Conservation (phyloP, 2,329 filamentous ascomycete genomes). For the Stromatinia cepivora region DNA sequence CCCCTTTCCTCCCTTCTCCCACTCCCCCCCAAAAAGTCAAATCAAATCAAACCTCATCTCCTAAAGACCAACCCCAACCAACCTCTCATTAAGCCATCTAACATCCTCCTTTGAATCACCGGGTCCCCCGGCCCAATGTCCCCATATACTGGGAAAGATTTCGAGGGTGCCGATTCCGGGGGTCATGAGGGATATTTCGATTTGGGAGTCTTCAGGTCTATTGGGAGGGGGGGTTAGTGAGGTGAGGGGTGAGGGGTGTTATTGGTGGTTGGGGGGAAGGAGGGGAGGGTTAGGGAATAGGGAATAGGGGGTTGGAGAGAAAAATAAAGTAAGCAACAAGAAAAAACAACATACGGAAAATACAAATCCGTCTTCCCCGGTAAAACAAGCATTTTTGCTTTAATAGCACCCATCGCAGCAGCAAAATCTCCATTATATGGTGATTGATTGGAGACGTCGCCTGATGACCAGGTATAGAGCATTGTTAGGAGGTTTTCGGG, state of each 20-base stretch:
- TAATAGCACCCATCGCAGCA: conserved; percentile 66
- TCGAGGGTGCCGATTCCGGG: conserved; percentile 56
- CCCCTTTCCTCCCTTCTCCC: no score
- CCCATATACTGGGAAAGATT: conserved; percentile 63
- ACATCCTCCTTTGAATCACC: conserved; percentile 70
- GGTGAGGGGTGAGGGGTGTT: background rate
- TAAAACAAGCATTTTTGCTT: conserved; percentile 69
- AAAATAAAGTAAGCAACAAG: conserved; percentile 35
- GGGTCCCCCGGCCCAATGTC: conserved; percentile 67
- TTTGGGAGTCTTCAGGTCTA: conserved; percentile 73
- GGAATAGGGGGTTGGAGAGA: background rate
- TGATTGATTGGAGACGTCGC: conserved; percentile 66
- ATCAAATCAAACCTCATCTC: no score
- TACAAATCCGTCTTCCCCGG: conserved; percentile 76
- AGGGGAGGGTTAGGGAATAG: background rate
- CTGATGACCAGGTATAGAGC: conserved; percentile 77
- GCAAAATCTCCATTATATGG: conserved; percentile 68
- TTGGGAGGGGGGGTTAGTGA: background rate
- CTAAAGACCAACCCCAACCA: conserved; percentile 34
- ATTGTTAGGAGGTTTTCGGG: conserved; percentile 74
- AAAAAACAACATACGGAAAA: conserved; percentile 61
- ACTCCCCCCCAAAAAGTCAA: rapidly evolving
- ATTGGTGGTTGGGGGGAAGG: no score
- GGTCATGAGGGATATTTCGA: conserved; percentile 66
- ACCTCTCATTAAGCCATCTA: conserved; percentile 64